Conservation (phyloP, 1,284 basidiomycete species). For the Agaricales sp. region DNA sequence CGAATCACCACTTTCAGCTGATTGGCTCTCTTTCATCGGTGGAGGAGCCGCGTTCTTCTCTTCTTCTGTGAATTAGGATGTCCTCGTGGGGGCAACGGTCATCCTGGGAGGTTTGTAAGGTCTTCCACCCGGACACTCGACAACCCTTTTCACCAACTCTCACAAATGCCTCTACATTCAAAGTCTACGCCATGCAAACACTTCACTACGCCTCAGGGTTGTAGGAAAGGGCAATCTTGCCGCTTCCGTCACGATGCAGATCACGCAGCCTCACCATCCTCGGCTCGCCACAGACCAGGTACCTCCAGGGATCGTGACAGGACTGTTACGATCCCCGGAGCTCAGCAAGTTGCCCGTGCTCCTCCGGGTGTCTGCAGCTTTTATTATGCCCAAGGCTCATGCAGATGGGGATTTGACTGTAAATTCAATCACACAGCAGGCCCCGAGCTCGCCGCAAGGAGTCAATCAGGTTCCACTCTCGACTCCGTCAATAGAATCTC, state of each 20-base stretch:
- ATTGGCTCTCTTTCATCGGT: too few species aligned
- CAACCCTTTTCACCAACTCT: background rate
- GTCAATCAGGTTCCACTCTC: constrained; percentile 6
- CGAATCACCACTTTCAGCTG: too few species aligned
- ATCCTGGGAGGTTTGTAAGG: background rate
- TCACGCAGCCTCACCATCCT: too few species aligned
- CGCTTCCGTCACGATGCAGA: background rate
- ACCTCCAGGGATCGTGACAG: background rate
- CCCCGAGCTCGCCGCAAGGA: constrained; percentile 9
- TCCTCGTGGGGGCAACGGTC: too few species aligned
- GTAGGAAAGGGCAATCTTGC: background rate
- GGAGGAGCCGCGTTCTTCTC: too few species aligned
- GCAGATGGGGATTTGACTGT: constrained; percentile 38
- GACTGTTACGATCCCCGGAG: background rate
- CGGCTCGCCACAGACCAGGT: background rate
- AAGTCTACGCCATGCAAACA: background rate
- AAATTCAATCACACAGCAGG: constrained; percentile 29
- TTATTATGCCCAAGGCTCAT: constrained; percentile 43
- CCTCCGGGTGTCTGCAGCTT: constrained; percentile 36
- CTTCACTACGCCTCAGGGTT: background rate
- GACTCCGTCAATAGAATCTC: constrained; percentile 32
- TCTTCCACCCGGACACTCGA: background rate
- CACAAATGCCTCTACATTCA: background rate
- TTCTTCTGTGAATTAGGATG: too few species aligned
- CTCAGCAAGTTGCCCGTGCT: background rate